Evolutionary conservation across 1,139 yeast species (phyloP).

Genomic region (Blastobotrys raffinosifermentans): DNA sequence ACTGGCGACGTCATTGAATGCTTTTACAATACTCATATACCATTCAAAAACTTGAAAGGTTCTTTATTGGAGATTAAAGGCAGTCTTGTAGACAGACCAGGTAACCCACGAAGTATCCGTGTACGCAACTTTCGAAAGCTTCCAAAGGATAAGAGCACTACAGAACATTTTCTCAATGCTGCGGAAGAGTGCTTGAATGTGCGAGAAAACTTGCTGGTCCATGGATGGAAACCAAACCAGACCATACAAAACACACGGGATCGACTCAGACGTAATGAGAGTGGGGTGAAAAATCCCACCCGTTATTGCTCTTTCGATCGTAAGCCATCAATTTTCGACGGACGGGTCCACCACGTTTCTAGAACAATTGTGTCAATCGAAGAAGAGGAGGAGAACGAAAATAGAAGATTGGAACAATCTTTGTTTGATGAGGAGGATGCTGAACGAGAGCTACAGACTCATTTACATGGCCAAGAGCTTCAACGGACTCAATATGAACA

Average conservation of each 20-base stretch:
- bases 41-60: background rate
- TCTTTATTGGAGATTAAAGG: slow-evolving; percentile 9
- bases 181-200: slow-evolving; percentile 7
- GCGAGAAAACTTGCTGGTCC: slow-evolving; percentile 1
- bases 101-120: slow-evolving; percentile 4
- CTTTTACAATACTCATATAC: background rate
- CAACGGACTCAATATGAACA: background rate
- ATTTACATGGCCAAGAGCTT: background rate
- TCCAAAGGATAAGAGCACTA: background rate
- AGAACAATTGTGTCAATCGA: slow-evolving; percentile 1
- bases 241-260: slow-evolving; percentile 2
- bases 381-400: background rate
- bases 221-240: slow-evolving; percentile 3
- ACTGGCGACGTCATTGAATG: slow-evolving; percentile 11
- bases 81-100: slow-evolving; percentile 5
- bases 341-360: slow-evolving; percentile 1
- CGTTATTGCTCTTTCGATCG: slow-evolving; percentile 11
- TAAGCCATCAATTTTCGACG: slow-evolving; percentile 1
- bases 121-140: slow-evolving; percentile 4
- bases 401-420: background rate
- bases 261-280: slow-evolving; percentile 2
- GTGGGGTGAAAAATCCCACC: slow-evolving; percentile 3
- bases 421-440: background rate
- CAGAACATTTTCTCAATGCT: slow-evolving; percentile 4
- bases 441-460: background rate